Evolutionary conservation across 2,329 filamentous ascomycete species (phyloP).

Genomic region (Gaeumannomyces sp.): DNA sequence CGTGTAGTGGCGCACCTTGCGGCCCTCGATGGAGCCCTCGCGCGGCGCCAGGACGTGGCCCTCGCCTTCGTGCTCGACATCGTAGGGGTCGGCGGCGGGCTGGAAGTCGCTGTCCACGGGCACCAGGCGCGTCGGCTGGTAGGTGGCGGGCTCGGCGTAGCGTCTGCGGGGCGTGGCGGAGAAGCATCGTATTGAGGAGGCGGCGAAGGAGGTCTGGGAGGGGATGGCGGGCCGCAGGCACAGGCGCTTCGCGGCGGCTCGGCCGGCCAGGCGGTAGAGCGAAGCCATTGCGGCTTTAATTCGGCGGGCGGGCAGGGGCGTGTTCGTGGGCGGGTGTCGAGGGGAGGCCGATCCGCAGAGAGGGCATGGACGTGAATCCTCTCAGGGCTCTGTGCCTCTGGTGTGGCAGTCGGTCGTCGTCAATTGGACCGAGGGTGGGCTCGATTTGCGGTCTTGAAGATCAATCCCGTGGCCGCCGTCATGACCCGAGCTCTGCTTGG

Average conservation of each 20-base stretch:
- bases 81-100: conserved; percentile 42
- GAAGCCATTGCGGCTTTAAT: conserved; percentile 56
- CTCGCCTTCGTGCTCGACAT: conserved; percentile 32
- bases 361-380: conserved; percentile 14
- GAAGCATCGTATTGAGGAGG: conserved; percentile 48
- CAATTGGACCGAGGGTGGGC: conserved; percentile 2
- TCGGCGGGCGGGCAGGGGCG: conserved; percentile 14
- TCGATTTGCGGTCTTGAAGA: background rate
- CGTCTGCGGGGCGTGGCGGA: conserved; percentile 58
- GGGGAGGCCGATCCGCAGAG: conserved; percentile 14
- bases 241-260: conserved; percentile 58
- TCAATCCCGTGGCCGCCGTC: conserved; percentile 12
- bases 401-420: background rate
- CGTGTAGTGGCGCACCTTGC: conserved; percentile 97
- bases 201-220: conserved; percentile 12
- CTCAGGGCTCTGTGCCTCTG: conserved; percentile 16
- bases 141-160: conserved; percentile 50
- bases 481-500: conserved; percentile 16
- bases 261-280: conserved; percentile 66
- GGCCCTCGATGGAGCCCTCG: conserved; percentile 46
- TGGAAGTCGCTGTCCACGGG: conserved; percentile 61
- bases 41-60: conserved; percentile 34
- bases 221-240: conserved; percentile 41
- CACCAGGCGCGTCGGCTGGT: conserved; percentile 55
- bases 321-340: conserved; percentile 24